Evolutionary conservation across 768 basidiomycete species (phyloP), one percentile per base, ranked within the genome.

Genomic region (Trametes villosa): DNA sequence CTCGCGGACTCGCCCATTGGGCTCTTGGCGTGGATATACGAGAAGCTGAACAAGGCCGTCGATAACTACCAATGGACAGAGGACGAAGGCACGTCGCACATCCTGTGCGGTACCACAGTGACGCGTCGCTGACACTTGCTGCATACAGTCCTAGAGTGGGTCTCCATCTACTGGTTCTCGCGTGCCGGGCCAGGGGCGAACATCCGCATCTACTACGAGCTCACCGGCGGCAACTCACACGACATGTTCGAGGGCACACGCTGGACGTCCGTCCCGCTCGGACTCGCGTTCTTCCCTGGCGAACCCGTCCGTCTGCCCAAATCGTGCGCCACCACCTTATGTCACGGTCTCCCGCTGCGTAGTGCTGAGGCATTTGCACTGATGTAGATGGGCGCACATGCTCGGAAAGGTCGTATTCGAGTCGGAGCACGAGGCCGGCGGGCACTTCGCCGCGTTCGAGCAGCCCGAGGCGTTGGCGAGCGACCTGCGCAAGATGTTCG

Each of bases 1-100:
- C 72, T 86, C 5, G 73, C 82, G 3, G 85, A 86, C 60, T 84
- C 83, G 26, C 86, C 85, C 8, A 74, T 76, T 9, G 84, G 81
- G 0, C 49, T 75, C 15, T 60, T 75, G 0, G 71, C 71, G 1
- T 75, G 73, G 74, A 68, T 73, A 17, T 72, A 73, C 48, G 71
- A 73, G 55, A 73, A 74, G 57, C 65, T 64, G 44, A 46, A 68
- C 33, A 24, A 40, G 18, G 70, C 65, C 69, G 56, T 69, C 0
- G 83, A 85, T 63, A 62, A 68, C 8, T 85, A 86, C 67, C 75
- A 76, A 0, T 86, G 84, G 84, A 74, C 76, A n/a, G 81, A 83
- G 42, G 84, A 85, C 34, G 82, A 85, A 72, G 73, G 57, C 51
- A 20, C 12, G 38, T 27, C 13, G 18, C 38, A 22, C 15, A 11